Evolutionary conservation across 305 asterid species (phyloP), one percentile per base, ranked within the genome.

Genomic region (Solanum hybrid): DNA sequence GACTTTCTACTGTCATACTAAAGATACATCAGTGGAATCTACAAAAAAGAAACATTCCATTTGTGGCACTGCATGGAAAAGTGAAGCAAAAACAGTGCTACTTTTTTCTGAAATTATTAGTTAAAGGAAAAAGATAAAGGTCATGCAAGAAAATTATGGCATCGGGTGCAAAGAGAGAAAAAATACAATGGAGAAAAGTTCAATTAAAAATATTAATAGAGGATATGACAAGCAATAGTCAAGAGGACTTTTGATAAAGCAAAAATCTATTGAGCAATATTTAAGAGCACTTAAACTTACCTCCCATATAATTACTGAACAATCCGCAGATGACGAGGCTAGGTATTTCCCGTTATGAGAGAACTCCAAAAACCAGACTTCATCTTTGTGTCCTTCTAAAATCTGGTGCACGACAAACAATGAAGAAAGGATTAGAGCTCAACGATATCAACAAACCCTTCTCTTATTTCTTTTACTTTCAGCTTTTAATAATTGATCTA

Each of bases 281-380:
- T 75, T 13, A 45, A 45, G 56, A 88, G 73, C 75, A 51, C 72
- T 77, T 40, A 17, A 87, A 87, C 32, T 87, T 91, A 92, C 93
- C 91, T 92, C 92, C 93, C 93, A 92, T 87, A 92, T 86, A 64
- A 90, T 90, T 76, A 87, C 92, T 4, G 90, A 60, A 42, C 88
- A 76, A 91, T 92, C 93, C 12, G 77, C 89, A 69, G 92, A 92
- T 78, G 93, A 78, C 9, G 93, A 92, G 19, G 92, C 92, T 77
- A 92, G 76, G 89, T 79, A 91, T 56, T 88, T 90, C 88, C 92
- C 93, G 66, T 89, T 90, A 81, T 92, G 89, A 45, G 93, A 92
- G 79, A 92, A 92, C 77, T 89, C 89, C 86, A 90, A 51, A 72
- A 87, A 90, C 93, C 91, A 89, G 42, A 92, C 91, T 88, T 92